Evolutionary conservation across 2,329 filamentous ascomycete genomes (phyloP), one percentile per base, ranked within the genome.

Genomic region (Geoglossum cookeanum): DNA sequence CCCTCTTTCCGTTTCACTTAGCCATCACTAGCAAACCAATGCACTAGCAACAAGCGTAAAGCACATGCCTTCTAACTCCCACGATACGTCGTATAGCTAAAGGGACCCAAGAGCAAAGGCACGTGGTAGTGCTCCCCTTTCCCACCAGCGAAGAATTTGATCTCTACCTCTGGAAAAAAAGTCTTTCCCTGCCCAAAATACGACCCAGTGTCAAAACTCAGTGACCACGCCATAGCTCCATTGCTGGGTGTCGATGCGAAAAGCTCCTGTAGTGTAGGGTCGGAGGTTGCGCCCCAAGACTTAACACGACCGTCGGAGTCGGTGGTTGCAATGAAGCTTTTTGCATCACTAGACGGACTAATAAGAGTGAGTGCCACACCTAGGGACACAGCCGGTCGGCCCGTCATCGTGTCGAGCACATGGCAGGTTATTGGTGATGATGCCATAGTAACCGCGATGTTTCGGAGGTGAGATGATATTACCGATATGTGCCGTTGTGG

Each of bases 71-170:
- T 63, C 72, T 72, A 88, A 67, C 83, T 87, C 15, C 87, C 87
- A 53, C 87, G 74, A 70, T 92, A 92, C 8, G 86, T 91, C 45
- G 84, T 85, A 71, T 88, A 92, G 67, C 83, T 85, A 71, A 83
- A 90, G 33, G 86, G 86, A 61, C 83, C 81, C 70, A 91, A 68
- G 68, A 92, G 66, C 65, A 92, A 69, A 49, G 87, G 87, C 2
- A 92, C 85, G 71, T 92, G 87, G 66, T 86, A 91, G 65, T 84
- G 80, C 74, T 86, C 80, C 74, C 61, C 62, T 55, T 60, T 70
- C 59, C 68, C 68, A 61, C 73, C 72, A 1, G 75, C 72, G 60
- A 70, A 63, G 65, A 81, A 80, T 57, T 70, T 71, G 56, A 81
- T 68, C 65, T 77, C 75, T 1, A 80, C 77, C 65, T 76, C 73